These are phyloP conservation scores for Cordyceps cateniannulata DNA, from an alignment of 2,329 filamentous ascomycete genomes.

Conservation along the genomic window DNA sequence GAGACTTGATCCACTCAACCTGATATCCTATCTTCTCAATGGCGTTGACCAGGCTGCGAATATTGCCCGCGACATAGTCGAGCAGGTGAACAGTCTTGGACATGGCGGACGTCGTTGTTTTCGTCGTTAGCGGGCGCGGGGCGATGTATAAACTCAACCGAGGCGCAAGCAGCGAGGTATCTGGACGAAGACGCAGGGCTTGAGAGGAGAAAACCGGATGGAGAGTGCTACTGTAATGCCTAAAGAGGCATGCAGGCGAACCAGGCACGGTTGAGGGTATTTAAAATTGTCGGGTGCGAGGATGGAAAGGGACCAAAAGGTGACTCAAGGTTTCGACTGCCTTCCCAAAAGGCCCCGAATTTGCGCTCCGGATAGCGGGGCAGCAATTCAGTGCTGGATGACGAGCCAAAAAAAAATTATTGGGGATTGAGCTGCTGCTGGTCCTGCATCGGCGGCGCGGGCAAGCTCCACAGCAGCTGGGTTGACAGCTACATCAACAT, in stretches of 20 bases:
- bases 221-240: not conserved
- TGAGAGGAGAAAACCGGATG: not conserved
- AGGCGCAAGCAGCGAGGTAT: not conserved
- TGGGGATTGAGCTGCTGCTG: not conserved
- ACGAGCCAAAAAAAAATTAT: conserved; percentile 7
- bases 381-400: conserved; percentile 7
- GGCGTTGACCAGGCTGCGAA: conserved; percentile 92
- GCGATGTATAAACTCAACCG: not conserved
- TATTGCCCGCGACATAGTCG: conserved; percentile 93
- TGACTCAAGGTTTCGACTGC: conserved; percentile 3
- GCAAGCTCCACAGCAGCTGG: not conserved
- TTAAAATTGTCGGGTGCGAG: not conserved
- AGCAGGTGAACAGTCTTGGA: conserved; percentile 65
- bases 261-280: not conserved
- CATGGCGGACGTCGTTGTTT: conserved; percentile 39
- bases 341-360: conserved; percentile 8
- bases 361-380: conserved; percentile 21
- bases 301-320: not conserved
- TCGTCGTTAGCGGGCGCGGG: not conserved
- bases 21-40: conserved; percentile 93
- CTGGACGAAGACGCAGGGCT: not conserved
- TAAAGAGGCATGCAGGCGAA: not conserved
- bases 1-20: conserved; percentile 84
- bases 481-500: not conserved
- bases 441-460: conserved; percentile 1